Evolutionary conservation across 225 moss, liverwort and hornwort species (phyloP), one percentile per base, ranked within the genome.

Genomic region (Antitrichia curtipendula): DNA sequence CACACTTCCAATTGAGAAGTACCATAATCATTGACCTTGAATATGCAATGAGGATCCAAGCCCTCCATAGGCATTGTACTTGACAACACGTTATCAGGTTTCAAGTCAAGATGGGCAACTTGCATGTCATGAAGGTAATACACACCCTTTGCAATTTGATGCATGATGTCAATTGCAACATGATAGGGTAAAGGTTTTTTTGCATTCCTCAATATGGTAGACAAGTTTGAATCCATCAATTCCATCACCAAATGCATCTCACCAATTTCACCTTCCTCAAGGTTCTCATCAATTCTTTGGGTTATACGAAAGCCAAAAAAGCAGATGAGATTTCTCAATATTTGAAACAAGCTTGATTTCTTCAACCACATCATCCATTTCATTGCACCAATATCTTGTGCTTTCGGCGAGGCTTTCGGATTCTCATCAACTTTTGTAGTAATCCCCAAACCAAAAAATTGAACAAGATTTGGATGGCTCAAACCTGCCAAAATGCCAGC

Each of bases 391-490:
- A 18, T 34, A 17, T 34, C 20, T 10, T 65, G n/a, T n/a, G n/a
- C 36, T 20, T 41, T n/a, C n/a, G n/a, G n/a, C n/a, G n/a, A n/a
- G n/a, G n/a, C 8, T 8, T 5, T 0, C 14, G 3, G 8, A 5
- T 0, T 61, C 14, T 29, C 29, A 61, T 12, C 61, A 61, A 61
- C 3, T 14, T 24, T 24, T 43, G 28, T 2, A 1, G 3, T 3
- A 71, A 43, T 27, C 9, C 71, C 71, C 43, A 16, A 43, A 43
- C 71, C 43, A 16, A 71, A 71, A 71, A 43, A 71, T 45, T 71
- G 71, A 71, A 71, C 71, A 17, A 71, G 43, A 43, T 71, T 71
- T 0, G 71, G 43, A 45, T 45, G 43, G 10, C 10, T 71, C 15
- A 71, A 9, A 6, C 71, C 0, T 27, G 16, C 16, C 0, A 71